phyloP scores from a whole-genome alignment of 2,329 filamentous ascomycete species.

The Colletotrichum tofieldiae region DNA sequence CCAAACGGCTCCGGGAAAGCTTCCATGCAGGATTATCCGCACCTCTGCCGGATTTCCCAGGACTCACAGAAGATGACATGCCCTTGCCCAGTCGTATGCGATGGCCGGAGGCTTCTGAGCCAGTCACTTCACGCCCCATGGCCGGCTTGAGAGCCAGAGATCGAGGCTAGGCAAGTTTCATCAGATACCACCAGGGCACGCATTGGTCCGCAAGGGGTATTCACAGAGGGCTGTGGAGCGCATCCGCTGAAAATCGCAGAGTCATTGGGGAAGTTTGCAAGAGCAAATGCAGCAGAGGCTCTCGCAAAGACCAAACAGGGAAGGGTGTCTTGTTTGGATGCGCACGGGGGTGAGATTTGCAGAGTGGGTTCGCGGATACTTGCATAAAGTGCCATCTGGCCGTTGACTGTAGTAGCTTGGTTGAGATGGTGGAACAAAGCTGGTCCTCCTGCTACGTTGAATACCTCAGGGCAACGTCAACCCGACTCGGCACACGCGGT shows the following conservation, averaged over 20 bases:
- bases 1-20: constrained; percentile 47
- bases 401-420: constrained; percentile 37
- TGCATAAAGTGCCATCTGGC: constrained; percentile 63
- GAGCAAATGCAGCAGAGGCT: constrained; percentile 57
- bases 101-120: constrained; percentile 4
- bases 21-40: constrained; percentile 39
- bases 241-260: constrained; percentile 48
- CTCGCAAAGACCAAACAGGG: constrained; percentile 58
- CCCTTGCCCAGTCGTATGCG: constrained; percentile 27
- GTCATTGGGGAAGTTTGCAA: constrained; percentile 57
- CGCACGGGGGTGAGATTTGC: constrained; percentile 33
- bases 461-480: constrained; percentile 39
- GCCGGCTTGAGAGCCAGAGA: constrained; percentile 43
- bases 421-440: constrained; percentile 63
- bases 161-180: constrained; percentile 59
- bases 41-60: constrained; percentile 23
- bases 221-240: constrained; percentile 59
- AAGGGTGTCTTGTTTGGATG: constrained; percentile 42
- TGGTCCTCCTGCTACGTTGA: constrained; percentile 47
- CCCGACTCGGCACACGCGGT: constrained; percentile 72
- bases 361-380: constrained; percentile 56
- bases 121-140: constrained; percentile 22
- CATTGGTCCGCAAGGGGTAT: constrained; percentile 56
- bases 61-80: not conserved
- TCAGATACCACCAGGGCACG: constrained; percentile 54